Percentiles rank a stretch among this genome's conserved stretches.
phyloP scores from a whole-genome alignment of 768 basidiomycete species.

The Rossbeevera mucosa region DNA sequence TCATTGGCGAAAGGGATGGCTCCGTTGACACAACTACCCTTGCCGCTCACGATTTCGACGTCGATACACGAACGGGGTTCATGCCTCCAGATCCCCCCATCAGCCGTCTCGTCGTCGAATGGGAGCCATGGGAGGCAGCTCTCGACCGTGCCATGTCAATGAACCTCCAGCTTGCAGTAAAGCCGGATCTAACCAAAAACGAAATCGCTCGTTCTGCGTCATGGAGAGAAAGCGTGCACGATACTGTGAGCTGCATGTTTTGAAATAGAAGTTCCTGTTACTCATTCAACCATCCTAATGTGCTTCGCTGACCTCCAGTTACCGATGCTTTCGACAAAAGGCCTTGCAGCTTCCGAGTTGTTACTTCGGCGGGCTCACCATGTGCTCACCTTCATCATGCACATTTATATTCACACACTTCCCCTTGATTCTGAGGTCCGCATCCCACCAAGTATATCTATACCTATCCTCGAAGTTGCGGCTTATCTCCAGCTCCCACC shows the following conservation, averaged over 20 bases:
- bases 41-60: constrained; percentile 86
- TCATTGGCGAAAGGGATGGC: constrained; percentile 20
- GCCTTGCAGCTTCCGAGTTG: constrained; percentile 47
- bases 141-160: constrained; percentile 47
- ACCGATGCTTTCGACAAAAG: constrained; percentile 44
- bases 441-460: constrained; percentile 66
- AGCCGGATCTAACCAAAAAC: constrained; percentile 33
- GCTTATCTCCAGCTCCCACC: constrained; percentile 76
- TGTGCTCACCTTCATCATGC: constrained; percentile 67
- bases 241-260: constrained; percentile 45
- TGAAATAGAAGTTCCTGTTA: too few relatives aligned
- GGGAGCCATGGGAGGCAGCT: constrained; percentile 68
- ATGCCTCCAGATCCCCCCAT: constrained; percentile 79
- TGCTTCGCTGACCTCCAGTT: too few relatives aligned
- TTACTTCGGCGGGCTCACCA: constrained; percentile 67
- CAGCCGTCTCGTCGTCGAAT: constrained; percentile 53
- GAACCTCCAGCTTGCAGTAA: constrained; percentile 54
- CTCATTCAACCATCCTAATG: too few relatives aligned
- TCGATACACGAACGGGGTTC: constrained; percentile 87
- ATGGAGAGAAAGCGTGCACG: constrained; percentile 52
- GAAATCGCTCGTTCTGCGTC: constrained; percentile 40
- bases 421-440: constrained; percentile 45
- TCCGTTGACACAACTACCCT: constrained; percentile 55
- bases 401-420: constrained; percentile 72
- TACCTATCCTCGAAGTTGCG: constrained; percentile 73